A percentile compares a stretch with the other conserved stretches of the same genome.
phyloP scores from a whole-genome alignment of 2,329 filamentous ascomycete species.

The Penicillium occitanis region DNA sequence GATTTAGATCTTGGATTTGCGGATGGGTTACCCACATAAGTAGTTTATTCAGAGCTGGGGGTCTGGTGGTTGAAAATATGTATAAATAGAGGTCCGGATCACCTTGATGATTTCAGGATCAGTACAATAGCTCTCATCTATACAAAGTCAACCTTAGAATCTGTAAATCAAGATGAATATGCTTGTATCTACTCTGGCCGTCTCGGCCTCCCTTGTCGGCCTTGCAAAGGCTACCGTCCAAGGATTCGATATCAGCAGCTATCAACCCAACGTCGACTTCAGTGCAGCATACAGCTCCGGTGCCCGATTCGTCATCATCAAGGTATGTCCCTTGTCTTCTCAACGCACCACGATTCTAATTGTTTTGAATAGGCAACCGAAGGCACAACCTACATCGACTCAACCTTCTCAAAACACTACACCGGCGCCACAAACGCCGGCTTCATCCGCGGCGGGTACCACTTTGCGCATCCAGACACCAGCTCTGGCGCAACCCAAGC shows the following conservation, averaged over 20 bases:
- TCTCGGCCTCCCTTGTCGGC: conserved; percentile 16
- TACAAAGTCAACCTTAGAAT: not conserved
- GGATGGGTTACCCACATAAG: not conserved
- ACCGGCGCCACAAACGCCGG: conserved; percentile 51
- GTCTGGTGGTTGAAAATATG: not conserved
- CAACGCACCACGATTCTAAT: no score
- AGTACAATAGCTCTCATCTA: not conserved
- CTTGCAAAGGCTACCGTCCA: conserved; percentile 28
- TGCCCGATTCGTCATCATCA: conserved; percentile 38
- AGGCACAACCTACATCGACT: conserved; percentile 49
- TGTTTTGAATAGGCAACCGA: conserved; percentile 49
- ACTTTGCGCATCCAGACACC: conserved; percentile 53
- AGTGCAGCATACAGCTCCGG: conserved; percentile 30
- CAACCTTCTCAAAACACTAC: conserved; percentile 53
- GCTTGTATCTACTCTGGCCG: conserved; percentile 12
- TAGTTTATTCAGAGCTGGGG: not conserved
- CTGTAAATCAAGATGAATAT: conserved; percentile 7
- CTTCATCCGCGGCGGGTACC: conserved; percentile 58
- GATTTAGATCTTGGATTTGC: not conserved
- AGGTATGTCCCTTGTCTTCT: conserved; percentile 23
- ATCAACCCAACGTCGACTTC: conserved; percentile 32
- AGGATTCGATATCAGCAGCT: conserved; percentile 37
- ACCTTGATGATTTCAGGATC: not conserved
- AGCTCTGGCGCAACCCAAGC: conserved; percentile 52
- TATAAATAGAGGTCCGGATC: not conserved